Conservation (phyloP, 768 basidiomycete genomes). For the Mycena haematopus region DNA sequence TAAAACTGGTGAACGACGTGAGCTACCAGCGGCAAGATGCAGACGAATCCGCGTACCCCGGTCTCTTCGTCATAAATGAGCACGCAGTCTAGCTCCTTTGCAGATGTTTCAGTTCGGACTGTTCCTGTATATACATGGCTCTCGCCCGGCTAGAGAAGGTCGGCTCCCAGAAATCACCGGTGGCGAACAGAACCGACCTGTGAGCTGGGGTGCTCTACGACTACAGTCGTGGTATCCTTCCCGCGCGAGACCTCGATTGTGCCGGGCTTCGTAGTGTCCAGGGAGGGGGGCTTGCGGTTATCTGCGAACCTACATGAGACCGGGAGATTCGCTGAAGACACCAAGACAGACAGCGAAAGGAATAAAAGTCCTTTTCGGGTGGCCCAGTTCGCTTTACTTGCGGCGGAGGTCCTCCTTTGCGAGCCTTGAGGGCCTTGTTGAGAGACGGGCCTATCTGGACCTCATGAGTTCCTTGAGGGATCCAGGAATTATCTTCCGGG, state of each 20-base stretch:
- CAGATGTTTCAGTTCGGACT: slow-evolving; percentile 48
- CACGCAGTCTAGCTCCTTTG: slow-evolving; percentile 78
- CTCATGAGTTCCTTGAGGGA: slow-evolving; percentile 63
- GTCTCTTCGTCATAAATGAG: slow-evolving; percentile 81
- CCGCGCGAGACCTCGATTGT: slow-evolving; percentile 65
- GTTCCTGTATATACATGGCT: slow-evolving; percentile 61
- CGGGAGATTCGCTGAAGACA: neutral
- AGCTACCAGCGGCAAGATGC: slow-evolving; percentile 1
- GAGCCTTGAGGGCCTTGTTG: slow-evolving; percentile 68
- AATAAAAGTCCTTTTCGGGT: slow-evolving; percentile 74
- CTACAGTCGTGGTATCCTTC: slow-evolving; percentile 57
- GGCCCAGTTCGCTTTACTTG: slow-evolving; percentile 51
- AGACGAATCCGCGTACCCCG: slow-evolving; percentile 52
- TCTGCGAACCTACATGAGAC: slow-evolving; percentile 47
- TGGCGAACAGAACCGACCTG: slow-evolving; percentile 52
- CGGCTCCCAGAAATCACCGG: neutral
- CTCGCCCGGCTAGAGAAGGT: slow-evolving; percentile 51
- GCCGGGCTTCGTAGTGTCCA: slow-evolving; percentile 71
- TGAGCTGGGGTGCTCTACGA: slow-evolving; percentile 68
- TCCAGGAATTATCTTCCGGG: slow-evolving; percentile 52
- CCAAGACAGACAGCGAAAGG: slow-evolving; percentile 70
- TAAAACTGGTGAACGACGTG: slow-evolving; percentile 55
- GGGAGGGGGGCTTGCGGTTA: slow-evolving; percentile 76
- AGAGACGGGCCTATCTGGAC: slow-evolving; percentile 71
- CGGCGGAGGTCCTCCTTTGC: slow-evolving; percentile 56